Evolutionary conservation across 2,329 filamentous ascomycete genomes (phyloP), one percentile per base, ranked within the genome.

Genomic region (Colletotrichum sojae): DNA sequence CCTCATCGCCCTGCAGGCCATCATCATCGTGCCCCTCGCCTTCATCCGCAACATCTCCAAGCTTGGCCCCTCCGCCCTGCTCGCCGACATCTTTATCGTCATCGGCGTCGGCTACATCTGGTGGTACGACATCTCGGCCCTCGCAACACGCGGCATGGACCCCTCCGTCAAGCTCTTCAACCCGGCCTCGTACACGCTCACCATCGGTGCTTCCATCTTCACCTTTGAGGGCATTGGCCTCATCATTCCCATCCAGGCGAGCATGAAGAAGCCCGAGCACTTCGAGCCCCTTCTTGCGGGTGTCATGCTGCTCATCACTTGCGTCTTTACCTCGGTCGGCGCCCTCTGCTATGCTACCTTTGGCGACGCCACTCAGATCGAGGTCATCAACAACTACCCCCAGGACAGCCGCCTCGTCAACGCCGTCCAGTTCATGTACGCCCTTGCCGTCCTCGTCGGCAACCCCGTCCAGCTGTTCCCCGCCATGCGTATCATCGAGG

Each of bases 181-280:
- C 78, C 89, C 91, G 0, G 81, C 84, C 27, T 84, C 88, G 64
- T 94, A 91, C 76, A 91, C 92, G 0, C 82, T 94, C 62, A 94
- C 91, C 27, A 86, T 94, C 55, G 92, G 92, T 60, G 89, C 90
- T 2, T 89, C 91, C 45, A 93, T 94, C 78, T 99, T 99, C 83
- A 98, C 96, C 0, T 99, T 98, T 77, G 96, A 99, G 78, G 96
- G 96, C 31, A 97, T 99, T 70, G 97, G 96, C 13, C 89, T 99
- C 56, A 97, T 99, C 80, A 98, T 99, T 71, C 96, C 97, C 0
- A 98, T 99, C 69, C 97, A 99, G 81, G 95, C 97, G 76, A 97
- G 95, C 22, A 99, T 99, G 92, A 88, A 88, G 74, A 83, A 90
- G 67, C 92, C 92, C 0, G 83, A 92, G 71, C 85, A 89, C 18